These are phyloP conservation scores for Arctostaphylos glauca DNA, from an alignment of 148 eudicot species.

Conservation along the genomic window DNA sequence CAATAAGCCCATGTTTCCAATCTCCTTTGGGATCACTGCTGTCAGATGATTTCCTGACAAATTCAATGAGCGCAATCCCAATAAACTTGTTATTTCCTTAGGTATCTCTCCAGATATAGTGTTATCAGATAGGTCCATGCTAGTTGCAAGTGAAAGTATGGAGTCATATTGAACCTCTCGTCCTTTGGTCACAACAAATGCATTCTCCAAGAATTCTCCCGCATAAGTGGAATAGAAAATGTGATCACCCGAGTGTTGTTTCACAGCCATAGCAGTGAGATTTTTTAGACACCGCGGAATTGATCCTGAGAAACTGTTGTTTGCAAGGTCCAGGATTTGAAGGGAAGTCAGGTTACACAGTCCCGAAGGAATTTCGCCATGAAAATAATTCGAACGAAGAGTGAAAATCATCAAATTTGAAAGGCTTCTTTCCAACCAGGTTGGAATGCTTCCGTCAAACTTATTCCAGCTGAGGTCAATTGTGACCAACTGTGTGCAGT, in stretches of 20 bases:
- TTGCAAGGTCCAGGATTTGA: slow-evolving; percentile 21
- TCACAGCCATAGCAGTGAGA: slow-evolving; percentile 12
- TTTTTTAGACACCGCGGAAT: slow-evolving; percentile 12
- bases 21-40: not conserved
- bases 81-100: not conserved
- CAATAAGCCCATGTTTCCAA: not conserved
- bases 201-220: not conserved
- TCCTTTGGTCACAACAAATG: slow-evolving; percentile 14
- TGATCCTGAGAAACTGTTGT: slow-evolving; percentile 1
- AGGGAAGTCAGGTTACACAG: slow-evolving; percentile 10
- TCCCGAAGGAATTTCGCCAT: slow-evolving; percentile 7
- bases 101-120: slow-evolving; percentile 6
- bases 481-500: not conserved
- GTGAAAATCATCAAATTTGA: not conserved
- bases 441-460: slow-evolving; percentile 21
- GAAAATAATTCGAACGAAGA: slow-evolving; percentile 8
- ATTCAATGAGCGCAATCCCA: not conserved
- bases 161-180: slow-evolving; percentile 4
- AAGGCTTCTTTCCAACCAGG: slow-evolving; percentile 13
- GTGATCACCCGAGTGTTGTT: not conserved
- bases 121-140: slow-evolving; percentile 25
- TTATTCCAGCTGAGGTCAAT: slow-evolving; percentile 20
- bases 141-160: slow-evolving; percentile 9
- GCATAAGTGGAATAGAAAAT: not conserved
- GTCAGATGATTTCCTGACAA: not conserved